phyloP scores from a whole-genome alignment of 495 filamentous ascomycete species.

The Lepidopterella palustris region DNA sequence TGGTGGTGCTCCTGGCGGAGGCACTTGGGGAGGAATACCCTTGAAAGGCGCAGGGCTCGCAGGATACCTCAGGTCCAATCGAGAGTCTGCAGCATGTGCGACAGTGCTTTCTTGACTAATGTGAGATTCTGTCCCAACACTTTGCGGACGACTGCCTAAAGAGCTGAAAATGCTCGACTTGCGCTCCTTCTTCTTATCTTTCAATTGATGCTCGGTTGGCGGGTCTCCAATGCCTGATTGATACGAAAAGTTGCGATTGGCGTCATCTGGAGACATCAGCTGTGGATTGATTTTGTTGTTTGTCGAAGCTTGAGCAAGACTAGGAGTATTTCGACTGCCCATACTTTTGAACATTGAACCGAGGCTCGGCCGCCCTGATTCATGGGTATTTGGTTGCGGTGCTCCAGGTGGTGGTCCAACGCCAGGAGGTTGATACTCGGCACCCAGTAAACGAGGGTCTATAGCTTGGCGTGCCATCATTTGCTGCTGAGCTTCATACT shows the following conservation, averaged over 20 bases:
- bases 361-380: slow-evolving; percentile 12
- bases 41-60: slow-evolving; percentile 18
- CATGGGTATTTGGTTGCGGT: not conserved
- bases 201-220: slow-evolving; percentile 11
- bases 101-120: slow-evolving; percentile 25
- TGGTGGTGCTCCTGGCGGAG: slow-evolving; percentile 6
- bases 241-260: slow-evolving; percentile 5
- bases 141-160: slow-evolving; percentile 14
- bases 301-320: not conserved
- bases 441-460: slow-evolving; percentile 35
- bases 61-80: slow-evolving; percentile 26
- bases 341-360: slow-evolving; percentile 18
- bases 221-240: slow-evolving; percentile 16
- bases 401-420: slow-evolving; percentile 15
- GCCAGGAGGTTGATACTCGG: slow-evolving; percentile 32
- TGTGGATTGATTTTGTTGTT: slow-evolving; percentile 10
- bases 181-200: slow-evolving; percentile 17
- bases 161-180: slow-evolving; percentile 11
- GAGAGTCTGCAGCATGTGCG: slow-evolving; percentile 24
- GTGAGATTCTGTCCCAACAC: slow-evolving; percentile 23
- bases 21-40: slow-evolving; percentile 22
- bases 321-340: slow-evolving; percentile 8
- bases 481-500: slow-evolving; percentile 25
- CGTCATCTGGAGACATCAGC: not conserved
- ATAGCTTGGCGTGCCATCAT: slow-evolving; percentile 23